Percentiles rank a stretch among this genome's conserved stretches.
These are phyloP conservation scores for Didymella pomorum DNA, from an alignment of 2,329 filamentous ascomycete genomes.

Conservation along the genomic window DNA sequence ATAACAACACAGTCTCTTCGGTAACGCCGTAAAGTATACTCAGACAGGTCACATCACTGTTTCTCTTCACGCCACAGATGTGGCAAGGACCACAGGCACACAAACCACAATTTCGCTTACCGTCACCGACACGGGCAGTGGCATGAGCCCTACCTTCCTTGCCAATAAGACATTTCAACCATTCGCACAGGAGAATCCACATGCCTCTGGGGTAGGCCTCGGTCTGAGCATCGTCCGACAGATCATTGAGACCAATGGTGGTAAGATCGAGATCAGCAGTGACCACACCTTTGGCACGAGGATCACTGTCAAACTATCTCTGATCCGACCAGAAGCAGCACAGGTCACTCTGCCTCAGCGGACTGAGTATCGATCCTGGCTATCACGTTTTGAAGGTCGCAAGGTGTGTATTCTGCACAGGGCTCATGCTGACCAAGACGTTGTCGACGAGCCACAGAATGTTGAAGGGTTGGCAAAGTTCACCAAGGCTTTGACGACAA, in stretches of 20 bases:
- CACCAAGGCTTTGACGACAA: conserved; percentile 29
- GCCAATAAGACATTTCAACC: conserved; percentile 44
- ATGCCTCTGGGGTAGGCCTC: conserved; percentile 34
- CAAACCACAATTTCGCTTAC: conserved; percentile 44
- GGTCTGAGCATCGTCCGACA: conserved; percentile 43
- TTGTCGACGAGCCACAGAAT: conserved; percentile 11
- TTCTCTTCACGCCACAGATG: conserved; percentile 28
- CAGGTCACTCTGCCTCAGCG: conserved; percentile 9
- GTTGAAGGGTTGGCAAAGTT: conserved; percentile 33
- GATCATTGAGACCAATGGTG: conserved; percentile 40
- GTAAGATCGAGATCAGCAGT: conserved; percentile 41
- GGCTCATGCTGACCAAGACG: neutral
- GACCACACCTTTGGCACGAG: conserved; percentile 29
- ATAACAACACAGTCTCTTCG: conserved; percentile 32
- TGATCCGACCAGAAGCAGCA: conserved; percentile 18
- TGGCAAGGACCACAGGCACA: conserved; percentile 6
- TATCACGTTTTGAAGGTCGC: conserved; percentile 33
- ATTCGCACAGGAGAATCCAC: conserved; percentile 47
- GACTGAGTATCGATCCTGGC: conserved; percentile 23
- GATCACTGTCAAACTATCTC: conserved; percentile 30
- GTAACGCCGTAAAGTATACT: conserved; percentile 50
- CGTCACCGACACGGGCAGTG: conserved; percentile 45
- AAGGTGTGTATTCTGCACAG: conserved; percentile 40
- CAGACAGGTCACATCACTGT: conserved; percentile 41
- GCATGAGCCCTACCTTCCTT: conserved; percentile 47